A percentile compares a stretch with the other conserved stretches of the same genome.
Conservation (phyloP, 179 eudicot genomes). For the Beta lomatogona region DNA sequence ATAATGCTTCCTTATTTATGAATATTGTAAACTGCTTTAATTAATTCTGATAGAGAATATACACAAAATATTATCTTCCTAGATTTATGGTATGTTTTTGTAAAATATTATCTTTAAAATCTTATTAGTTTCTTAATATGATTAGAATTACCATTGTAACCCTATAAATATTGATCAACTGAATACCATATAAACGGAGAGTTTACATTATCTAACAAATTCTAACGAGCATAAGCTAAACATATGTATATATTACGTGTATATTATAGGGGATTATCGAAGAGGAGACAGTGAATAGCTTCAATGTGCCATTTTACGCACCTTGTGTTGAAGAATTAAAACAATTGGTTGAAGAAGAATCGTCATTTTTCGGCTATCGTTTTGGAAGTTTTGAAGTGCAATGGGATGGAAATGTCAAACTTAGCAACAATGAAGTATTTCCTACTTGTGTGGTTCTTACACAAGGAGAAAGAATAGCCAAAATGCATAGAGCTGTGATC, state of each 20-base stretch:
- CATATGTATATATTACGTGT: background rate
- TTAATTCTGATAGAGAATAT: no score
- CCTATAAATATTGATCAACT: no score
- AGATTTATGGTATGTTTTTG: no score
- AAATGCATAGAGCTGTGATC: constrained; percentile 49
- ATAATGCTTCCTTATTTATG: no score
- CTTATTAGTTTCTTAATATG: no score
- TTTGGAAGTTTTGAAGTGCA: constrained; percentile 39
- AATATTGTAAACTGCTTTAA: no score
- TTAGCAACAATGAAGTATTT: background rate
- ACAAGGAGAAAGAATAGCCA: constrained; percentile 42
- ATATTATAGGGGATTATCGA: constrained; percentile 42
- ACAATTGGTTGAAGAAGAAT: constrained; percentile 37
- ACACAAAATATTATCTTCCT: no score
- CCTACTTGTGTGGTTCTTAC: background rate
- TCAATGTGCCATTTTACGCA: constrained; percentile 57
- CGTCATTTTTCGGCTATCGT: constrained; percentile 40
- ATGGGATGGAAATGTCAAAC: constrained; percentile 40
- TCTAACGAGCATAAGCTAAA: no score
- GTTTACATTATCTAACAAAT: no score
- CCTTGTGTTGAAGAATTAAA: constrained; percentile 49
- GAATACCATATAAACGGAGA: no score
- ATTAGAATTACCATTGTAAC: no score
- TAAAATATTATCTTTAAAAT: no score
- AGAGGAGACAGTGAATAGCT: constrained; percentile 53